These are phyloP conservation scores for Parachaetomium inaequale DNA, from an alignment of 495 filamentous ascomycete genomes.

Conservation along the genomic window DNA sequence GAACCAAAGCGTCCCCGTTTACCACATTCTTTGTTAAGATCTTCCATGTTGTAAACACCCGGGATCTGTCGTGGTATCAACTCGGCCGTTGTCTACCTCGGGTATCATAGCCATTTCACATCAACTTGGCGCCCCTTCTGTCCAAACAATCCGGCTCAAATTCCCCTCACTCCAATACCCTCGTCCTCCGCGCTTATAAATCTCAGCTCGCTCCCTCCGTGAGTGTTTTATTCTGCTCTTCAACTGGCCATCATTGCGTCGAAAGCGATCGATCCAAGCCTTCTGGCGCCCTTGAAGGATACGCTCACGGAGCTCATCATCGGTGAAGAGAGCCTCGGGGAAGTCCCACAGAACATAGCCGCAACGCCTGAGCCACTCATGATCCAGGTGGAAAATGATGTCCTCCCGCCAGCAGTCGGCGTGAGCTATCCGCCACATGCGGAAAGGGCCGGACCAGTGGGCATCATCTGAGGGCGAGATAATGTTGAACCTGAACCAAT, in stretches of 20 bases:
- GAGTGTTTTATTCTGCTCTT: neutral
- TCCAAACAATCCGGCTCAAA: neutral
- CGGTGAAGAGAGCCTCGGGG: neutral
- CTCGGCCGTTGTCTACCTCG: too few species aligned
- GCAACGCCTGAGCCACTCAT: neutral
- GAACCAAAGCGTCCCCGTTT: too few species aligned
- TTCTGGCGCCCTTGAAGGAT: neutral
- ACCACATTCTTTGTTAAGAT: too few species aligned
- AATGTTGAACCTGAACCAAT: neutral
- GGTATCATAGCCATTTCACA: too few species aligned
- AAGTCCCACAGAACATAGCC: neutral
- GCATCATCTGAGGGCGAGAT: neutral
- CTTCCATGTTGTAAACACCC: too few species aligned
- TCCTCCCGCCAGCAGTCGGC: neutral
- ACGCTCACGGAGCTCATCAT: neutral
- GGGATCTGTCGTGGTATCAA: too few species aligned
- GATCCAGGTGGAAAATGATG: neutral
- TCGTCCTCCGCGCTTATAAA: neutral
- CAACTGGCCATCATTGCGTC: neutral
- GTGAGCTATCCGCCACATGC: neutral
- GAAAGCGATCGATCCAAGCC: neutral
- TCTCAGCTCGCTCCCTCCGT: neutral
- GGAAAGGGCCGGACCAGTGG: neutral
- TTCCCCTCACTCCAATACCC: constrained; percentile 1
- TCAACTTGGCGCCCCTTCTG: neutral